phyloP scores from a whole-genome alignment of 495 filamentous ascomycete species.

The Paragyromitra xinjiangensis region DNA sequence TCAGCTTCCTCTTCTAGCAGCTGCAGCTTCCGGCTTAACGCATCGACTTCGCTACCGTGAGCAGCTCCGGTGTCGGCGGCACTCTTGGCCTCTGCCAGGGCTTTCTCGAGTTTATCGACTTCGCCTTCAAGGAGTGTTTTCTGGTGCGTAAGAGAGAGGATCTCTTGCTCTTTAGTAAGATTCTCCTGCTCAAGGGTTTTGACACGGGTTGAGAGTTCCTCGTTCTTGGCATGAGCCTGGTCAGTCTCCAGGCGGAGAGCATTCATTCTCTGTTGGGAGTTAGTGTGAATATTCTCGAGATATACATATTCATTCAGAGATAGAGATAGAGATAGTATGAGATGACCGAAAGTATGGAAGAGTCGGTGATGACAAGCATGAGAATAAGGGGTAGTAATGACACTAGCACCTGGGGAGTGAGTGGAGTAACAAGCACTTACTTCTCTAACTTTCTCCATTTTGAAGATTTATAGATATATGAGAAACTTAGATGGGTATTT shows the following conservation, averaged over 20 bases:
- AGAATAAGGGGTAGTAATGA: slow-evolving; percentile 31
- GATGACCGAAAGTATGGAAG: neutral
- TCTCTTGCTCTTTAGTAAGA: slow-evolving; percentile 94
- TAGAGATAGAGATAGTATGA: slow-evolving; percentile 1
- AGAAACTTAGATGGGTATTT: slow-evolving; percentile 27
- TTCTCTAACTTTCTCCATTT: slow-evolving; percentile 64
- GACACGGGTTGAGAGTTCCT: slow-evolving; percentile 85
- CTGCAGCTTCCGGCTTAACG: slow-evolving; percentile 88
- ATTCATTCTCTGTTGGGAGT: slow-evolving; percentile 79
- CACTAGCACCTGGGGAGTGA: neutral
- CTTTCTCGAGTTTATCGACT: slow-evolving; percentile 84
- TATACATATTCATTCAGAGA: neutral
- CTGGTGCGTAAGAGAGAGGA: slow-evolving; percentile 91
- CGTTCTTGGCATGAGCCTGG: slow-evolving; percentile 75
- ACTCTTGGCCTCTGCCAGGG: slow-evolving; percentile 80
- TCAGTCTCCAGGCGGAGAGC: slow-evolving; percentile 92
- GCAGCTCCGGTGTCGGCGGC: slow-evolving; percentile 75
- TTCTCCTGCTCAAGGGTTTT: slow-evolving; percentile 95
- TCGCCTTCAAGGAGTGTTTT: slow-evolving; percentile 87
- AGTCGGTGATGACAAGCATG: neutral
- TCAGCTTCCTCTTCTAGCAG: slow-evolving; percentile 97
- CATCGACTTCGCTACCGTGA: slow-evolving; percentile 84
- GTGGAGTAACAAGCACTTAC: slow-evolving; percentile 50
- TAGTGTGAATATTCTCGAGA: slow-evolving; percentile 35
- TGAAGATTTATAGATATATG: slow-evolving; percentile 48